These are phyloP conservation scores for Immersiporthe knoxdaviesiana DNA, from an alignment of 2,329 filamentous ascomycete species.

Conservation along the genomic window DNA sequence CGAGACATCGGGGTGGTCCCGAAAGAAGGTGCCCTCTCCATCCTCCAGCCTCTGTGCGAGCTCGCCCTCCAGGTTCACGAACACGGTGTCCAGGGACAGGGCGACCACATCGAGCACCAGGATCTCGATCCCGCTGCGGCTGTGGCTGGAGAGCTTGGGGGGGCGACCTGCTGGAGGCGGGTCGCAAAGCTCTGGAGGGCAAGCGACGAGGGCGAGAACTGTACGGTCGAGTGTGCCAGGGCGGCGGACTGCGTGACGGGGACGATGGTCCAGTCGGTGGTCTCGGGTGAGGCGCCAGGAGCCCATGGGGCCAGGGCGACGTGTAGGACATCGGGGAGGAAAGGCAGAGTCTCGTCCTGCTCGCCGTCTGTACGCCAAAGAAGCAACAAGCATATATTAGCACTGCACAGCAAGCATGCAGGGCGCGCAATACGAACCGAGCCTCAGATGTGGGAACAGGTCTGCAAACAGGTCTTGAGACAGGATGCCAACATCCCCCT, in stretches of 20 bases:
- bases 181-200: conserved; percentile 80
- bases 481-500: conserved; percentile 82
- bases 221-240: conserved; percentile 75
- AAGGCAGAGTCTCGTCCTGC: conserved; percentile 18
- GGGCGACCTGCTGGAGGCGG: conserved; percentile 71
- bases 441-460: conserved; percentile 68
- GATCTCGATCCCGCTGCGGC: conserved; percentile 81
- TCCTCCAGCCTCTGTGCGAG: conserved; percentile 79
- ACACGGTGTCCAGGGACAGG: conserved; percentile 80
- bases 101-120: conserved; percentile 80
- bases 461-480: conserved; percentile 85
- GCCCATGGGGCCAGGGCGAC: conserved; percentile 77
- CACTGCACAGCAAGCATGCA: conserved; percentile 1
- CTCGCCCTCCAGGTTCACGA: conserved; percentile 82
- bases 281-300: conserved; percentile 60
- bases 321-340: conserved; percentile 54
- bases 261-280: conserved; percentile 81
- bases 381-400: conserved; percentile 15
- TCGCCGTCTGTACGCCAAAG: conserved; percentile 12
- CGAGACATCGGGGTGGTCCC: conserved; percentile 53
- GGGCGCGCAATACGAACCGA: conserved; percentile 49
- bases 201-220: conserved; percentile 73
- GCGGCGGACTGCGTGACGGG: conserved; percentile 69
- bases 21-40: conserved; percentile 80
- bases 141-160: conserved; percentile 72